These are phyloP conservation scores for Ajuga chamaepitys DNA, from an alignment of 257 asterid genomes.

Conservation along the genomic window DNA sequence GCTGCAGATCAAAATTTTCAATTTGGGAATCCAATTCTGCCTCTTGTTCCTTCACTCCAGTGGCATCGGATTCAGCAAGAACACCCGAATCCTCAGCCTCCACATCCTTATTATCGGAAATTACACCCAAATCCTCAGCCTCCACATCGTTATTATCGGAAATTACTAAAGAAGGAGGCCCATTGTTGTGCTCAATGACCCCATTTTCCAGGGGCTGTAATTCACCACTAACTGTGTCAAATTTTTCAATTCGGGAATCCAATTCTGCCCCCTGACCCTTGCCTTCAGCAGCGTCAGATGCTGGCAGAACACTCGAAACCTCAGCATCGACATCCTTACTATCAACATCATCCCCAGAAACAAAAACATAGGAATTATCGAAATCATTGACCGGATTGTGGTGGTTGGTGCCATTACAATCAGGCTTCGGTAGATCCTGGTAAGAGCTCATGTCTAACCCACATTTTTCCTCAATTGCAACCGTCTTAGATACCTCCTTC, in stretches of 20 bases:
- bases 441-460: constrained; percentile 26
- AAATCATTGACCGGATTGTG: constrained; percentile 24
- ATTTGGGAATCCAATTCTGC: background rate
- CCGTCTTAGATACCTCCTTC: constrained; percentile 22
- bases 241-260: background rate
- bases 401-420: constrained; percentile 27
- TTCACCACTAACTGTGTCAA: background rate
- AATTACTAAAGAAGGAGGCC: background rate
- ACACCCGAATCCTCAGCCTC: background rate
- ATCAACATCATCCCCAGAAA: constrained; percentile 24
- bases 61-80: background rate
- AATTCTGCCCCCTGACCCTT: background rate
- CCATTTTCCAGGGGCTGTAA: background rate
- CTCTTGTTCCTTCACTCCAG: background rate
- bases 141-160: background rate
- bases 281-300: background rate
- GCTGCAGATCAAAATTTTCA: constrained; percentile 1
- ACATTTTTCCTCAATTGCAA: constrained; percentile 23
- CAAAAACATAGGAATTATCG: constrained; percentile 47
- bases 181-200: background rate
- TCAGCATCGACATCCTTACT: background rate
- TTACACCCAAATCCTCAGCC: background rate
- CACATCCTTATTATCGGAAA: constrained; percentile 11
- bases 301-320: background rate
- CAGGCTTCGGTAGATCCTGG: constrained; percentile 30